Conservation (phyloP, 106 monocot genomes). For the Xerophyta viscosa region DNA sequence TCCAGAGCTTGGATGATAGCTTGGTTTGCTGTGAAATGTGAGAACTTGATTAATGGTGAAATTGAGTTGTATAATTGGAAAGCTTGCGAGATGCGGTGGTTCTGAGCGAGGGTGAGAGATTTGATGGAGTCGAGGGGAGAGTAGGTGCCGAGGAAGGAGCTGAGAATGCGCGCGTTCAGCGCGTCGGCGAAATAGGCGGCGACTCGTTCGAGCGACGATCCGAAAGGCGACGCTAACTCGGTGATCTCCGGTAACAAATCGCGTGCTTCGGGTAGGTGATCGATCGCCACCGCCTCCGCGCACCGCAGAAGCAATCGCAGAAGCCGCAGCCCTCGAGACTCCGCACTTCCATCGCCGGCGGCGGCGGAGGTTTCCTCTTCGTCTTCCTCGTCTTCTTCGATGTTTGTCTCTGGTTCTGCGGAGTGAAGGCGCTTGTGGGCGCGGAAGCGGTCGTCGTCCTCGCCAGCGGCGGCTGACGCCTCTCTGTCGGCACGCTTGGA, state of each 20-base stretch:
- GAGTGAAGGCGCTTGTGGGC: neutral
- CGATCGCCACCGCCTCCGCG: constrained; percentile 37
- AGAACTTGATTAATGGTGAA: constrained; percentile 61
- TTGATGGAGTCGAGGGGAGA: constrained; percentile 5
- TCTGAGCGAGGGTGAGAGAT: constrained; percentile 10
- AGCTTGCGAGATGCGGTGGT: constrained; percentile 23
- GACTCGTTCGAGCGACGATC: constrained; percentile 51
- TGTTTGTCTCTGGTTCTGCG: too few species aligned
- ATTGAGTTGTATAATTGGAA: constrained; percentile 50
- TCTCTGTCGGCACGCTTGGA: constrained; percentile 1
- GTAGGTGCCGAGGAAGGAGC: constrained; percentile 16
- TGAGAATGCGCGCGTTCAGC: constrained; percentile 24
- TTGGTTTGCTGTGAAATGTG: constrained; percentile 90
- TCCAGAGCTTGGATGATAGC: constrained; percentile 56
- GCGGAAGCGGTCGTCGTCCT: neutral
- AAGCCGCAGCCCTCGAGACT: constrained; percentile 37
- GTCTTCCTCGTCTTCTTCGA: too few species aligned
- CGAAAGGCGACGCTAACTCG: constrained; percentile 54
- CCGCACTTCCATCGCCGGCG: too few species aligned
- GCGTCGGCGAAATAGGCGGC: constrained; percentile 69
- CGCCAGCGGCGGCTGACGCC: too few species aligned
- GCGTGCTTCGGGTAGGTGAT: constrained; percentile 17
- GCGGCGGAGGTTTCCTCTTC: too few species aligned
- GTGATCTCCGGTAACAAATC: constrained; percentile 39
- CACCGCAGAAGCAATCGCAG: constrained; percentile 53